These are phyloP conservation scores for Leptographium lundbergii DNA, from an alignment of 2,329 filamentous ascomycete genomes.

Conservation along the genomic window DNA sequence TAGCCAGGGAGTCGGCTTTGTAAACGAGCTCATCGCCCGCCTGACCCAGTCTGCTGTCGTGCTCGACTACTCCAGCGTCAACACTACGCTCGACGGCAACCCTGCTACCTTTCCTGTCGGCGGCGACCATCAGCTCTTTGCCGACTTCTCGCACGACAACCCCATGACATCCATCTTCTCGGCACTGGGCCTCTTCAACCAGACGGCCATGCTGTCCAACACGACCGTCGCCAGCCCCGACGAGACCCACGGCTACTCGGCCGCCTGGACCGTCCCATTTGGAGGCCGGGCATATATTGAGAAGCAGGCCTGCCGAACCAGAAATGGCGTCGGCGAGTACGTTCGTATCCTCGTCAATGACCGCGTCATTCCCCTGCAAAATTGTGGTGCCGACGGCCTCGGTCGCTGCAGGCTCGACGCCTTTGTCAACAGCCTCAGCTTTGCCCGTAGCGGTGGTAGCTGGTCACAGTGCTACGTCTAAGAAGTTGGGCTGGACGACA, in stretches of 20 bases:
- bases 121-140: constrained; percentile 46
- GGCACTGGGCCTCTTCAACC: constrained; percentile 67
- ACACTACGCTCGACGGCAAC: constrained; percentile 59
- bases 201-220: constrained; percentile 42
- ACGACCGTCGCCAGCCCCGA: constrained; percentile 33
- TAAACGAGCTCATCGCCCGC: constrained; percentile 74
- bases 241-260: constrained; percentile 54
- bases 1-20: constrained; percentile 75
- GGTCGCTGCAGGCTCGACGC: constrained; percentile 57
- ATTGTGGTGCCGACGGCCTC: constrained; percentile 54
- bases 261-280: constrained; percentile 72
- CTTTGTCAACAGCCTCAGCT: constrained; percentile 64
- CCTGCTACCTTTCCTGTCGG: constrained; percentile 60
- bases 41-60: constrained; percentile 53
- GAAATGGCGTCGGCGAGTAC: constrained; percentile 42
- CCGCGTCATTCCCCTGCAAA: constrained; percentile 57
- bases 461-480: constrained; percentile 51
- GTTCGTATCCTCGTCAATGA: constrained; percentile 76
- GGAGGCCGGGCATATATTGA: constrained; percentile 70
- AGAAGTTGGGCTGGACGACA: no score
- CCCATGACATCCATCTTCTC: constrained; percentile 65
- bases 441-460: constrained; percentile 55
- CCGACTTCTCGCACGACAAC: constrained; percentile 87
- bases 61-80: constrained; percentile 59
- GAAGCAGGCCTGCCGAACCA: constrained; percentile 57